A percentile compares a stretch with the other conserved stretches of the same genome.
Evolutionary conservation across 1,284 basidiomycete genomes (phyloP).

Genomic region (Trametes pubescens): DNA sequence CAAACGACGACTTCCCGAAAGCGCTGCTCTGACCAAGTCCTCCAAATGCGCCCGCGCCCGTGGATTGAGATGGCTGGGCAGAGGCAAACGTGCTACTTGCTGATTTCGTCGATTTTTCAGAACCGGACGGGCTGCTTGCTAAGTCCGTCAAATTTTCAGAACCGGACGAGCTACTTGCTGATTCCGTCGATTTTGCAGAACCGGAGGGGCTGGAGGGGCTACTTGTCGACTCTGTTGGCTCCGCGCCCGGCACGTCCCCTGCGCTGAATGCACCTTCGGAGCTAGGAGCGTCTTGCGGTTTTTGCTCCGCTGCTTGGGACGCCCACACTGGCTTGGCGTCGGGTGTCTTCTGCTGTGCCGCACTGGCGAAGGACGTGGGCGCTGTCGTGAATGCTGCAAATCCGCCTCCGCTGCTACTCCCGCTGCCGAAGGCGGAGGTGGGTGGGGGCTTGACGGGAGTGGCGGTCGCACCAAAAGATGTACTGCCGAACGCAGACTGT

Average conservation of each 20-base stretch:
- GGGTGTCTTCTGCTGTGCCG: slow-evolving; percentile 20
- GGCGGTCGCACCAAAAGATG: slow-evolving; percentile 38
- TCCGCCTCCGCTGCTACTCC: slow-evolving; percentile 27
- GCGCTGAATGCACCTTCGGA: slow-evolving; percentile 2
- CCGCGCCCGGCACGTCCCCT: slow-evolving; percentile 1
- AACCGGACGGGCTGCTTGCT: background rate
- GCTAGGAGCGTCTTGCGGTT: slow-evolving; percentile 10
- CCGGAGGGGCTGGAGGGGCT: background rate
- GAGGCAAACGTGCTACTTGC: background rate
- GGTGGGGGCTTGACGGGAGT: slow-evolving; percentile 18
- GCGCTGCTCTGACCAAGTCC: background rate
- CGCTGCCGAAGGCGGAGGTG: slow-evolving; percentile 15
- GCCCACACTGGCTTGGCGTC: slow-evolving; percentile 39
- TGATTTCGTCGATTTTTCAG: background rate
- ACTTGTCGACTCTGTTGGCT: background rate
- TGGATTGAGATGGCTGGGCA: slow-evolving; percentile 12
- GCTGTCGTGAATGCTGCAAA: slow-evolving; percentile 39
- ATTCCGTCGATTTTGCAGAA: background rate
- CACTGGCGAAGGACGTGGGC: slow-evolving; percentile 40
- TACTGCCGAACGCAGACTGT: slow-evolving; percentile 44
- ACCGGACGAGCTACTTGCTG: background rate
- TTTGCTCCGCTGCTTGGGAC: slow-evolving; percentile 12
- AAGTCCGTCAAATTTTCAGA: slow-evolving; percentile 35
- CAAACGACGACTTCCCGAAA: slow-evolving; percentile 22
- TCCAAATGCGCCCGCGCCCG: slow-evolving; percentile 36